Percentiles rank a stretch among this genome's conserved stretches.
These are phyloP conservation scores for Pezicula neosporulosa DNA, from an alignment of 2,329 filamentous ascomycete genomes.

Conservation along the genomic window DNA sequence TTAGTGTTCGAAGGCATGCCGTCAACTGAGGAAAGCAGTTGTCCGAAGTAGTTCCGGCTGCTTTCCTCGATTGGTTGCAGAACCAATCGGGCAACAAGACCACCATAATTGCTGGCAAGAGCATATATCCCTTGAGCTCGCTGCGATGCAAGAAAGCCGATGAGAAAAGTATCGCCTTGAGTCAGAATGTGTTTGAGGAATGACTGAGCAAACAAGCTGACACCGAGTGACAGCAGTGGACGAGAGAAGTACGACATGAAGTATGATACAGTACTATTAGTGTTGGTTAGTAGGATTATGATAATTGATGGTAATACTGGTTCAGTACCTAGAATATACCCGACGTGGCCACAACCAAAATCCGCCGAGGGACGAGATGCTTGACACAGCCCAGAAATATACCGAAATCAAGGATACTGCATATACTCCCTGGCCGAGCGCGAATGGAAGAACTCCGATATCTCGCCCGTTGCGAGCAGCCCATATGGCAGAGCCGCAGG, in stretches of 20 bases:
- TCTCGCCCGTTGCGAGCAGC: conserved; percentile 48
- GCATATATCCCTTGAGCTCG: conserved; percentile 88
- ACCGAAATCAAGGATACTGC: conserved; percentile 64
- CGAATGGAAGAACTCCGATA: conserved; percentile 82
- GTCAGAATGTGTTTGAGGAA: conserved; percentile 90
- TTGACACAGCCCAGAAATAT: conserved; percentile 62
- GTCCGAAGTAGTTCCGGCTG: conserved; percentile 84
- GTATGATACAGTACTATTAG: conserved; percentile 16
- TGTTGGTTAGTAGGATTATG: conserved; percentile 5
- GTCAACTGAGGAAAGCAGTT: conserved; percentile 53
- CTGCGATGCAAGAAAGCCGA: conserved; percentile 73
- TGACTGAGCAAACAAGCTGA: conserved; percentile 84
- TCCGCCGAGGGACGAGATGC: conserved; percentile 49
- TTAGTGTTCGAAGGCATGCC: conserved; percentile 21
- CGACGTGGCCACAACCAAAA: conserved; percentile 66
- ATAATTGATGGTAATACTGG: neutral
- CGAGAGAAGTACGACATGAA: conserved; percentile 53
- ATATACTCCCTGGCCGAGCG: conserved; percentile 79
- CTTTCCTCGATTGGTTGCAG: conserved; percentile 97
- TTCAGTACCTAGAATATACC: conserved; percentile 29
- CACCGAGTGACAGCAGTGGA: conserved; percentile 67
- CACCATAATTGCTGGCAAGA: conserved; percentile 91
- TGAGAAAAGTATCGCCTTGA: conserved; percentile 87
- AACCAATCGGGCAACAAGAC: conserved; percentile 80
- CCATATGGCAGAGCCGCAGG: conserved; percentile 68